Percentiles rank a stretch among this genome's conserved stretches.
Evolutionary conservation across 176 grass and related monocot genomes (phyloP).

Genomic region (Triticum aestivum): DNA sequence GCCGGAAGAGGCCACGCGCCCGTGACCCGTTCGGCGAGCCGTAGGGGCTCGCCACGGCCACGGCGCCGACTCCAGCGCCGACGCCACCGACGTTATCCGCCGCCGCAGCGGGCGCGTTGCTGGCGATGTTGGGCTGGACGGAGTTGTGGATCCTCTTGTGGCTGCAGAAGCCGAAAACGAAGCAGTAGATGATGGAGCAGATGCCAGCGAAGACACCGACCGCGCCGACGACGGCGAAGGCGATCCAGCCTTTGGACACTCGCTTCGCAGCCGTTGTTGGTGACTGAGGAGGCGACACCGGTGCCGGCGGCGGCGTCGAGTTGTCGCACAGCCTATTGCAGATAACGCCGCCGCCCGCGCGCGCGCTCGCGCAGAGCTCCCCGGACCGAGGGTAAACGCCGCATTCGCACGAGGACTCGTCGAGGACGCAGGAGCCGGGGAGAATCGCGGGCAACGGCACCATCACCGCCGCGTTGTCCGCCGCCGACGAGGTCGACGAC

Average conservation of each 20-base stretch:
- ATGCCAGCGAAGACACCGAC: conserved; percentile 59
- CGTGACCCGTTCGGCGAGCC: conserved; percentile 51
- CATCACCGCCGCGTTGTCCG: not conserved
- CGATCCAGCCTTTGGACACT: conserved; percentile 44
- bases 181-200: conserved; percentile 61
- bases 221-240: conserved; percentile 59
- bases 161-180: conserved; percentile 61
- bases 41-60: conserved; percentile 32
- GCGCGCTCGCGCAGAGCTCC: conserved; percentile 25
- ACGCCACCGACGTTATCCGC: not conserved
- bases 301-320: not conserved
- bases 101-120: not conserved
- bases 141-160: conserved; percentile 91
- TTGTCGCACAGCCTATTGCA: conserved; percentile 31
- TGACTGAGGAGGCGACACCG: not conserved
- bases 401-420: conserved; percentile 33
- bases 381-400: conserved; percentile 30
- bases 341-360: conserved; percentile 34
- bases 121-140: conserved; percentile 54
- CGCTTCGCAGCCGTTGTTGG: not conserved
- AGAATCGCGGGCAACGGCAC: conserved; percentile 37
- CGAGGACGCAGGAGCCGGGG: conserved; percentile 57
- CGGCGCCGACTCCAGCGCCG: not conserved
- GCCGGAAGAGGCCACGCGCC: conserved; percentile 39
- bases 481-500: not conserved